These are phyloP conservation scores for Yarrowia sp. DNA, from an alignment of 805 yeast species.

Conservation along the genomic window DNA sequence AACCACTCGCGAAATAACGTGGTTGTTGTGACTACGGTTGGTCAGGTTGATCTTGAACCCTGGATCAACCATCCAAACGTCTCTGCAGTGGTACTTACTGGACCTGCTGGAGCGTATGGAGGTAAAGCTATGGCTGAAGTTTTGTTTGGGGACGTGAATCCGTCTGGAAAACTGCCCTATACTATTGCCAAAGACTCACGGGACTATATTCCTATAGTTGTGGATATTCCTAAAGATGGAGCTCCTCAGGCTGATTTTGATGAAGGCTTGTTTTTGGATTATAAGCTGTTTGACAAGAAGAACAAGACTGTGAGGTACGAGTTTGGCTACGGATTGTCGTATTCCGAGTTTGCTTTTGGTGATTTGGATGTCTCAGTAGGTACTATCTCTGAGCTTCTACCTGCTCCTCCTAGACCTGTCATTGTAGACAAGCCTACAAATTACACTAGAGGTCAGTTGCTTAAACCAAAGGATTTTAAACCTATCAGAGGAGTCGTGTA, in stretches of 20 bases:
- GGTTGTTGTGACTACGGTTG: slow-evolving; percentile 58
- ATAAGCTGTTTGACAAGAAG: slow-evolving; percentile 55
- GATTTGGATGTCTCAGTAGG: slow-evolving; percentile 46
- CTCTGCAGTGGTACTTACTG: slow-evolving; percentile 54
- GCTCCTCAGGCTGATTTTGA: slow-evolving; percentile 40
- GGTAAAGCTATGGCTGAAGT: slow-evolving; percentile 60
- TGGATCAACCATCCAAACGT: slow-evolving; percentile 57
- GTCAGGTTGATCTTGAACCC: slow-evolving; percentile 57
- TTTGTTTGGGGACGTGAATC: slow-evolving; percentile 58
- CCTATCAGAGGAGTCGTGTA: slow-evolving; percentile 45
- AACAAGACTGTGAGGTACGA: slow-evolving; percentile 58
- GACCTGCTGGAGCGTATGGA: slow-evolving; percentile 56
- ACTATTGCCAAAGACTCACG: slow-evolving; percentile 55
- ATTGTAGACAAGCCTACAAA: background rate
- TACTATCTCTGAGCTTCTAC: slow-evolving; percentile 48
- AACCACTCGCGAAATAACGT: slow-evolving; percentile 52
- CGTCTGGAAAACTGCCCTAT: slow-evolving; percentile 63
- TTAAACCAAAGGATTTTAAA: background rate
- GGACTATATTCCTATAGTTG: slow-evolving; percentile 51
- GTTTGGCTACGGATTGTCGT: slow-evolving; percentile 62
- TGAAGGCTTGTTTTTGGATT: slow-evolving; percentile 53
- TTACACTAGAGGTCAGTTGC: background rate
- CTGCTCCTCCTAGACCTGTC: slow-evolving; percentile 37
- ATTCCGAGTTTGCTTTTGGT: slow-evolving; percentile 44
- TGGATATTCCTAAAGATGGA: slow-evolving; percentile 41